Evolutionary conservation across 2,329 filamentous ascomycete species (phyloP), one percentile per base, ranked within the genome.

Genomic region (Daldinia eschscholtzii): DNA sequence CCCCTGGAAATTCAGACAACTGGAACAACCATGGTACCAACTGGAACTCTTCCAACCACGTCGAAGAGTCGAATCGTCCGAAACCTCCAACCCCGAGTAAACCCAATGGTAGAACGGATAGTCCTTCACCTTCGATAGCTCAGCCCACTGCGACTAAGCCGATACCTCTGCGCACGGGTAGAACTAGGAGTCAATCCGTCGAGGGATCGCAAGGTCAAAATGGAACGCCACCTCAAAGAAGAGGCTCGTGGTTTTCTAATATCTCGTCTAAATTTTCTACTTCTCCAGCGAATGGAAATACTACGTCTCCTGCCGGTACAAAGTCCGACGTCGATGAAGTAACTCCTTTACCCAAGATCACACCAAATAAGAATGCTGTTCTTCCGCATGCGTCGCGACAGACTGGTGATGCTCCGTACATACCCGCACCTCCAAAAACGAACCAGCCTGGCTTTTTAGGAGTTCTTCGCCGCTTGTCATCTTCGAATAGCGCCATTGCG

Each of bases 211-310:
- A 60, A 71, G 73, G 62, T 73, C 77, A 64, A 76, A 74, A 62
- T 72, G 80, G 41, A 28, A 74, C 62, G 67, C 76, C 74, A 58
- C 80, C 82, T 6, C 82, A 84, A 52, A 85, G 88, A 60, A 87
- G 93, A 71, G 91, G 90, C 70, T 97, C 94, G 13, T 99, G 96
- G 96, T 94, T 98, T 76, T 93, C 93, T 64, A 97, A 90, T 77
- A 89, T 98, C 73, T 97, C 93, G 71, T 95, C 93, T 72, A 98
- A 97, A 79, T 97, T 98, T 82, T 94, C 92, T 2, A 89, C 89
- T 30, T 83, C 83, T 18, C 79, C 85, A 70, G 78, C 70, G 70
- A 78, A 75, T 59, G 69, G 76, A 60, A 65, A 72, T 58, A 57
- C 68, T 48, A 39, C 70, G 26, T 41, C 73, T 65, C 62, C 73